Conservation (phyloP, 2,329 filamentous ascomycete genomes). For the Cladobotryum mycophilum region DNA sequence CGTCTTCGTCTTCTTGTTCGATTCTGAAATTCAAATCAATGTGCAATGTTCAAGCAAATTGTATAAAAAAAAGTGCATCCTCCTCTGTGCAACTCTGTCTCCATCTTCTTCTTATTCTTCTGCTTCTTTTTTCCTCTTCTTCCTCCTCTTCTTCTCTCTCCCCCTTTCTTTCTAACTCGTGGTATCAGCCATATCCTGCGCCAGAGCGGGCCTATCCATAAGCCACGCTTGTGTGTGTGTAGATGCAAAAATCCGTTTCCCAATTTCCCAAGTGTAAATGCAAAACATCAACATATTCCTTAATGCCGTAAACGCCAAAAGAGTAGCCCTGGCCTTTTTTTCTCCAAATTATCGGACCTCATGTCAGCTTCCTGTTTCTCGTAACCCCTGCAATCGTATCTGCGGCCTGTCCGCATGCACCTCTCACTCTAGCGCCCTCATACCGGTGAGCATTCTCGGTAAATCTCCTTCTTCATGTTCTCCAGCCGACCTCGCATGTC, state of each 20-base stretch:
- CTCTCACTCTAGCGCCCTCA: background rate
- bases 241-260: constrained; percentile 14
- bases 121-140: no score
- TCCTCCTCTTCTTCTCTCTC: background rate
- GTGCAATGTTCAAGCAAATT: no score
- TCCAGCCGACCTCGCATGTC: constrained; percentile 50
- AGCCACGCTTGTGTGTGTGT: constrained; percentile 3
- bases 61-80: no score
- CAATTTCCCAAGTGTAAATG: constrained; percentile 12
- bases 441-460: constrained; percentile 36
- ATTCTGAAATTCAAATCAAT: no score
- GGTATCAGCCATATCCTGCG: constrained; percentile 15
- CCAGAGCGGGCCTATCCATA: constrained; percentile 10
- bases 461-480: constrained; percentile 54
- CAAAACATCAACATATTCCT: constrained; percentile 5
- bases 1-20: constrained; percentile 3
- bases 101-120: no score
- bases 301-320: constrained; percentile 10
- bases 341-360: constrained; percentile 8
- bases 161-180: background rate
- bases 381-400: background rate
- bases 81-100: no score
- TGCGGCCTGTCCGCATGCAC: background rate
- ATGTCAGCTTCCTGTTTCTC: constrained; percentile 10
- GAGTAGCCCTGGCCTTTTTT: constrained; percentile 10